Evolutionary conservation across 345 rosid genomes (phyloP).

Genomic region (Gossypium sturtianum): DNA sequence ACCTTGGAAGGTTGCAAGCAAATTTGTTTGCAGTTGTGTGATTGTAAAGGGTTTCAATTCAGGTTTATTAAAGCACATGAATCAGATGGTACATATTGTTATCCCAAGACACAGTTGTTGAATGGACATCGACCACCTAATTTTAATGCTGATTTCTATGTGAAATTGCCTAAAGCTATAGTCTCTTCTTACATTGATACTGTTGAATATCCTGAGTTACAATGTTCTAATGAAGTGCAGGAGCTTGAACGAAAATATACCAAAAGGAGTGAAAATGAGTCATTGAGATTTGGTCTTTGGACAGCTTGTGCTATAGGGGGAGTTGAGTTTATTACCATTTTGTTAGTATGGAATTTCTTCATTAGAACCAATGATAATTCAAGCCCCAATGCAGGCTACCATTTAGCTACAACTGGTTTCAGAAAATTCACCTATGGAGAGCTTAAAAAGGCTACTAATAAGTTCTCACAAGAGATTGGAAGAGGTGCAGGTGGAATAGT

Average conservation of each 20-base stretch:
- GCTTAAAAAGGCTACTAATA: conserved; percentile 26
- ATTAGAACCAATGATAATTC: background rate
- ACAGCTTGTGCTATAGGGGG: conserved; percentile 1
- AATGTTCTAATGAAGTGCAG: conserved; percentile 1
- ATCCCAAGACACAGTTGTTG: conserved; percentile 16
- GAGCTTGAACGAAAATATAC: conserved; percentile 1
- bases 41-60: conserved; percentile 29
- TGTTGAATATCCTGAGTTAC: conserved; percentile 23
- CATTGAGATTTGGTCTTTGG: background rate
- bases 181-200: background rate
- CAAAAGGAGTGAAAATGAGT: background rate
- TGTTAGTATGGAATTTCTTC: background rate
- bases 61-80: background rate
- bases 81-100: conserved; percentile 11
- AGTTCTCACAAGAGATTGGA: conserved; percentile 28
- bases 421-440: conserved; percentile 21
- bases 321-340: background rate
- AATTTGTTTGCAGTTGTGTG: conserved; percentile 18
- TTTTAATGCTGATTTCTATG: conserved; percentile 14
- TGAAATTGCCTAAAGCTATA: conserved; percentile 13
- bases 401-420: conserved; percentile 20
- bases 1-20: conserved; percentile 21
- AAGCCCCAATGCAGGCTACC: background rate
- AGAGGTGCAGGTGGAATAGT: conserved; percentile 29
- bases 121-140: conserved; percentile 18